Evolutionary conservation across 345 rosid genomes (phyloP), one percentile per base, ranked within the genome.

Genomic region (Angophora floribunda): DNA sequence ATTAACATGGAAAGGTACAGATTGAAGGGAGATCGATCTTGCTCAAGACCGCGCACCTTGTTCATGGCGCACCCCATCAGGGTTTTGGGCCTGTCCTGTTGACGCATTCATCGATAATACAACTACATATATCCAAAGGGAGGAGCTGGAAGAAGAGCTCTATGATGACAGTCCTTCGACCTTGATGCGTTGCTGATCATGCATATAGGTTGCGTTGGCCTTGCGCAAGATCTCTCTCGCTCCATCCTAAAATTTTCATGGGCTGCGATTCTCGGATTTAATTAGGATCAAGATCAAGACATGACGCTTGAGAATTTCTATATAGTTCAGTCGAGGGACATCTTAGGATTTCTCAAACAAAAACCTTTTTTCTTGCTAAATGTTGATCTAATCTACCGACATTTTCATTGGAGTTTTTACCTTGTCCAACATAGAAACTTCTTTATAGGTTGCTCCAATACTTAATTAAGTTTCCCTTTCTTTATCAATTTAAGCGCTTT

Each of bases 41-140:
- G 91, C 89, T 90, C 91, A 90, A 88, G 91, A 75, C 89, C 89
- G 88, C 88, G 89, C 88, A 90, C 22, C 88, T 88, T 88, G 57
- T 57, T 47, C 86, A 88, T 80, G 89, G 53, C 30, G 87, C 87
- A 86, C 65, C 70, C 87, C 91, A 86, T 90, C 91, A 28, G 86
- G 87, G 87, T 90, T 65, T 86, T 3, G 50, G 85, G 84, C 10
- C 45, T 21, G n/a, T 87, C 79, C 24, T 4, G 13, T 70, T 13
- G 3, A 32, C 9, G 17, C 47, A 2, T 36, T 70, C 24, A 70
- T 32, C 80, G 8, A 19, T 24, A 17, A 9, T 32, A 8, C 80
- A 70, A 70, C 80, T 9, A 9, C 24, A 70, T 21, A 36, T 8
- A 36, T 36, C 80, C 80, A 70, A 0, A 16, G 24, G 59, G 63